Evolutionary conservation across 2,329 filamentous ascomycete species (phyloP), one percentile per base, ranked within the genome.

Genomic region (Pseudocercospora eumusae): DNA sequence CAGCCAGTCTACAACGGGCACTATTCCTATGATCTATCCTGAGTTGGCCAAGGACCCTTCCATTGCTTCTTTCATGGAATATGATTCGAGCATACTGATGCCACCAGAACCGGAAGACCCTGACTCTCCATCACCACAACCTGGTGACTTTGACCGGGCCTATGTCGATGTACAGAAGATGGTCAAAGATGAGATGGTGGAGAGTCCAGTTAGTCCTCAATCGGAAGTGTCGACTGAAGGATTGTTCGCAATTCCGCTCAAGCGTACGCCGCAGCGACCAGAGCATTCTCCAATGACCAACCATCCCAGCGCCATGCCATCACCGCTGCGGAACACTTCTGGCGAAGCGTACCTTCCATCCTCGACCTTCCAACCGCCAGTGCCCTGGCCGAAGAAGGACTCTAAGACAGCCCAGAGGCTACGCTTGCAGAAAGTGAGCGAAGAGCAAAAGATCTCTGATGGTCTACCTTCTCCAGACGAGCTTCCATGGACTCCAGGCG

Each of bases 271-370:
- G 21, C 27, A 56, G 42, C n/a, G 18, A 20, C 20, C 23, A 20
- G 33, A 15, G 33, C 18, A 33, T 47, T 69, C 66, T 31, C 68
- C 68, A n/a, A 58, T 64, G 44, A 63, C 54, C 57, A 62, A 64
- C 36, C 63, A 70, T 50, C 67, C 65, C 3, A 73, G 72, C 56
- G 71, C 71, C 1, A 63, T 69, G 57, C 72, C 72, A 5, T 71
- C 68, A 2, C 72, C 72, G 11, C 61, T 74, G 28, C 64, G 69
- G 8, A 61, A 65, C 49, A 50, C 25, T 13, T 50, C 50, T 13
- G 57, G 57, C 18, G 53, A 57, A 49, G 21, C 25, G 13, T 61
- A 47, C 23, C 59, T 70, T 28, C 69, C 67, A 31, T 52, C 60
- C 13, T 65, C 64, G 6, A 63, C 54, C n/a, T 70, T 68, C 56